These are phyloP conservation scores for Omphalea diandra DNA, from an alignment of 441 rosid species.

Conservation along the genomic window DNA sequence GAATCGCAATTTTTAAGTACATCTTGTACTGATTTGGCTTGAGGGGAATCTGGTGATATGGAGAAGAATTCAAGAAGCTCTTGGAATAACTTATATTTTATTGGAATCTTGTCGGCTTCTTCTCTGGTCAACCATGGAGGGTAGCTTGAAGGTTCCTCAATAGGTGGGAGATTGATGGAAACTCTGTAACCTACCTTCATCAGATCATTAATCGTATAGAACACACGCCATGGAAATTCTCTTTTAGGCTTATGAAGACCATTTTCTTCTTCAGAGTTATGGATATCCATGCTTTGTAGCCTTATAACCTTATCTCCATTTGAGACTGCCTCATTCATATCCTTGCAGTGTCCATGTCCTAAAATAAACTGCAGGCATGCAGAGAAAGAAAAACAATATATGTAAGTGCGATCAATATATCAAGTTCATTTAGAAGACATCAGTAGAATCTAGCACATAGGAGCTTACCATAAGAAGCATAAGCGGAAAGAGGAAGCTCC, in stretches of 20 bases:
- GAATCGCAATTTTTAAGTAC: conserved; percentile 31
- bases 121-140: conserved; percentile 31
- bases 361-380: too few species aligned
- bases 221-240: too few species aligned
- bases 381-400: too few species aligned
- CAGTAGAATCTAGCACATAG: neutral
- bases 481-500: neutral
- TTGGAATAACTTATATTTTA: conserved; percentile 30
- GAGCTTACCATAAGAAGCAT: neutral
- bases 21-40: conserved; percentile 40
- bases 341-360: too few species aligned
- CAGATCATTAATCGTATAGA: conserved; percentile 30
- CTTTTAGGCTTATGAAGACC: too few species aligned
- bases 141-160: conserved; percentile 16
- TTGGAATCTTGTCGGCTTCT: conserved; percentile 42
- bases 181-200: conserved; percentile 26
- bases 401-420: neutral
- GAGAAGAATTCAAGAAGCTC: conserved; percentile 37
- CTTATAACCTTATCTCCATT: neutral
- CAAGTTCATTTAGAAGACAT: too few species aligned
- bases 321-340: neutral
- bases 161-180: conserved; percentile 25
- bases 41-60: conserved; percentile 34
- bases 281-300: neutral
- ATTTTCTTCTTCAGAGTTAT: neutral